A percentile compares a stretch with the other conserved stretches of the same genome.
Conservation (phyloP, 2,329 filamentous ascomycete genomes). For the Cadophora sp. region DNA sequence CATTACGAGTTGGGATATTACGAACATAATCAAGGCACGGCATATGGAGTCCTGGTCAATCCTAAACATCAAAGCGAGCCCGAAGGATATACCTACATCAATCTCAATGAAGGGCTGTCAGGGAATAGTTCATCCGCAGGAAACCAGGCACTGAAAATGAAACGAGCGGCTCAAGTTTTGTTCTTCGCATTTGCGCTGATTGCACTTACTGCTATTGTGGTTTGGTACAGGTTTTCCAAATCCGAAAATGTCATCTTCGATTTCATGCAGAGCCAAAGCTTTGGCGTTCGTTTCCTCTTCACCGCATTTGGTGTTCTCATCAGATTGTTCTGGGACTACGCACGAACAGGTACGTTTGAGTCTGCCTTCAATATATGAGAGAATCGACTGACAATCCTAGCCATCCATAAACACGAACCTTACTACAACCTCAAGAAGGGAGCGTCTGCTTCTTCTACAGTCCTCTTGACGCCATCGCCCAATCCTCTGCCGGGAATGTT, state of each 20-base stretch:
- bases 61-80: not conserved
- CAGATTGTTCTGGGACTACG: slow-evolving; percentile 10
- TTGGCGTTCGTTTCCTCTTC: slow-evolving; percentile 20
- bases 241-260: not conserved
- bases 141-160: slow-evolving; percentile 2
- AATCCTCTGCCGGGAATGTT: slow-evolving; percentile 13
- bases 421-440: slow-evolving; percentile 19
- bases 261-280: slow-evolving; percentile 19
- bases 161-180: slow-evolving; percentile 1
- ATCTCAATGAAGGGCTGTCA: not conserved
- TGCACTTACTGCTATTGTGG: not conserved
- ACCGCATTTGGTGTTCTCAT: slow-evolving; percentile 21
- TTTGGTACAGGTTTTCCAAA: not conserved
- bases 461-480: slow-evolving; percentile 12
- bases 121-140: not conserved
- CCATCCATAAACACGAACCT: slow-evolving; percentile 19
- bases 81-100: slow-evolving; percentile 12
- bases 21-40: not conserved
- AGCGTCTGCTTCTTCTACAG: not conserved
- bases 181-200: not conserved
- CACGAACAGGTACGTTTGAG: slow-evolving; percentile 1
- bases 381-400: not conserved
- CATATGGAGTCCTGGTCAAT: slow-evolving; percentile 4
- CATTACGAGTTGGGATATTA: slow-evolving; percentile 9
- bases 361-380: not conserved